Percentiles rank a stretch among this genome's conserved stretches.
phyloP scores from a whole-genome alignment of 495 filamentous ascomycete genomes.

The Schizothecium vesticola region DNA sequence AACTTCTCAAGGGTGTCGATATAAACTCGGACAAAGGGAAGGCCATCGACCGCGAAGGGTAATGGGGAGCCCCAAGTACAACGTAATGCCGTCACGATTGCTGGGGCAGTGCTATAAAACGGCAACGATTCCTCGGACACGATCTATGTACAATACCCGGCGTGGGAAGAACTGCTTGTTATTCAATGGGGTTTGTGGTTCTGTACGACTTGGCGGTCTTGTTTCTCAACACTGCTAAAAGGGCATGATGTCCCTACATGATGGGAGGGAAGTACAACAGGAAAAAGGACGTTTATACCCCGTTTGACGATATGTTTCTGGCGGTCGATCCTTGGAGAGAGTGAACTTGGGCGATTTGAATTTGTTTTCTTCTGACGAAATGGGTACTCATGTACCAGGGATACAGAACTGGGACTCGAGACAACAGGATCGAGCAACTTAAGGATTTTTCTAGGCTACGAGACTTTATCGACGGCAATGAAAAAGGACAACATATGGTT shows the following conservation, averaged over 20 bases:
- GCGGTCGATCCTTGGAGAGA: neutral
- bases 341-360: neutral
- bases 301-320: neutral
- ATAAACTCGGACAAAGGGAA: constrained; percentile 17
- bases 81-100: neutral
- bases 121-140: neutral
- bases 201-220: neutral
- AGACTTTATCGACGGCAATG: neutral
- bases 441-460: neutral
- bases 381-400: neutral
- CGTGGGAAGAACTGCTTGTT: neutral
- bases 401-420: neutral
- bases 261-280: neutral
- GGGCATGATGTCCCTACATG: neutral
- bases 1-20: constrained; percentile 22
- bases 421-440: neutral
- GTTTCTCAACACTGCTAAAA: neutral
- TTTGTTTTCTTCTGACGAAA: neutral
- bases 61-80: neutral
- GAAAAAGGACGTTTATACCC: neutral
- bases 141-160: neutral
- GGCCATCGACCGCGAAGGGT: constrained; percentile 9
- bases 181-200: neutral
- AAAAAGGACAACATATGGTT: neutral
- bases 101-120: neutral